Conservation (phyloP, 139 green algal genomes). For the Zygnema cylindricum region DNA sequence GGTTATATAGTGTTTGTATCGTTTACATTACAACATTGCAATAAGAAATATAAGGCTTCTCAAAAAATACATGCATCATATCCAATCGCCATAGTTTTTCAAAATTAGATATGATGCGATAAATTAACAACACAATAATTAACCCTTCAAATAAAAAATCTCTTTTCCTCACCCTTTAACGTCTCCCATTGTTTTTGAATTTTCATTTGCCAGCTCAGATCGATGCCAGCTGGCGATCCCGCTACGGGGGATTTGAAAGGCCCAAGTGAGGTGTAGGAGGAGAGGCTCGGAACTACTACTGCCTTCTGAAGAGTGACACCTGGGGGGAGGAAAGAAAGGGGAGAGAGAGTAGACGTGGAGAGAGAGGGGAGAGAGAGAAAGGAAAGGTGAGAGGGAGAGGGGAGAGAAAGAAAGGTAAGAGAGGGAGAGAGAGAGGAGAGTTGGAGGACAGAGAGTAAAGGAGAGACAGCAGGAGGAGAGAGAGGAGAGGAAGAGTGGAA, state of each 20-base stretch:
- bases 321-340: conserved; percentile 54
- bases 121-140: no score
- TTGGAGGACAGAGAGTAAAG: conserved; percentile 56
- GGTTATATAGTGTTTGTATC: no score
- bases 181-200: conserved; percentile 12
- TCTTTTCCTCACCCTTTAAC: neutral
- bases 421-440: no score
- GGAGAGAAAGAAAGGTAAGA: no score
- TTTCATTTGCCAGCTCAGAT: conserved; percentile 14
- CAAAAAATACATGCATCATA: no score
- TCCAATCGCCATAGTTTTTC: no score
- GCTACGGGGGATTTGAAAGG: conserved; percentile 67
- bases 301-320: neutral
- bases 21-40: no score
- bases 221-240: neutral
- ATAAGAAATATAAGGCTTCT: no score
- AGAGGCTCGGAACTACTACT: conserved; percentile 19
- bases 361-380: conserved; percentile 32
- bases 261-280: conserved; percentile 38
- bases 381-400: no score
- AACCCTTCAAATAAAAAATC: no score
- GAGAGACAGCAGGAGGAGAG: neutral
- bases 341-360: conserved; percentile 16
- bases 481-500: conserved; percentile 48
- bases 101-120: no score